A percentile compares a stretch with the other conserved stretches of the same genome.
Conservation (phyloP, 2,329 filamentous ascomycete genomes). For the Alternaria novae-zelandiae region DNA sequence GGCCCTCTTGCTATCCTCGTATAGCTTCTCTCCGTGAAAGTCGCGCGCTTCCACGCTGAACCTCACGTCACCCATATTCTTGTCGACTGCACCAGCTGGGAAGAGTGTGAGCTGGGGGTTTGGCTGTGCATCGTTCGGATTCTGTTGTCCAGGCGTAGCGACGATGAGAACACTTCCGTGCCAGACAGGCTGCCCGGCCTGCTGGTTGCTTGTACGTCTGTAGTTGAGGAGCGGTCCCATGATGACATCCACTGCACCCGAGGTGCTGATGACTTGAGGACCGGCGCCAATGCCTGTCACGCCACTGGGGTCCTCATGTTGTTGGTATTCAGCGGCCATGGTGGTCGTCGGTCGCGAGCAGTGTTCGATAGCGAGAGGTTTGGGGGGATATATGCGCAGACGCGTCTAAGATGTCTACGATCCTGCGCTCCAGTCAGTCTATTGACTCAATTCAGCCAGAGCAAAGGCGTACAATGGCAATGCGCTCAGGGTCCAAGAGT, state of each 20-base stretch:
- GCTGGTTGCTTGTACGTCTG: slow-evolving; percentile 69
- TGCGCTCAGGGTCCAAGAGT: slow-evolving; percentile 17
- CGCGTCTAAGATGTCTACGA: slow-evolving; percentile 8
- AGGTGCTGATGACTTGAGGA: slow-evolving; percentile 53
- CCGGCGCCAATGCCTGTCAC: slow-evolving; percentile 50
- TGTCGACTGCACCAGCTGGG: slow-evolving; percentile 52
- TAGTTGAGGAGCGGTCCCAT: slow-evolving; percentile 81
- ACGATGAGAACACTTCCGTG: slow-evolving; percentile 86
- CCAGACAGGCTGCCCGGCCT: slow-evolving; percentile 64
- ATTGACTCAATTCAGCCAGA: slow-evolving; percentile 7
- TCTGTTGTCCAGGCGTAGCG: slow-evolving; percentile 70
- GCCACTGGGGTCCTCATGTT: slow-evolving; percentile 32
- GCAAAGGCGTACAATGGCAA: slow-evolving; percentile 18
- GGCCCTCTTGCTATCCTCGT: slow-evolving; percentile 63
- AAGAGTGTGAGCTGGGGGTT: slow-evolving; percentile 67
- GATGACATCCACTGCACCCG: slow-evolving; percentile 61
- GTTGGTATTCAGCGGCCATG: slow-evolving; percentile 6
- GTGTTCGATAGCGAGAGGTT: background rate
- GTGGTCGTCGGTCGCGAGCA: background rate
- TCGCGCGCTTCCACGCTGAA: slow-evolving; percentile 38
- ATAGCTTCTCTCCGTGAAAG: slow-evolving; percentile 62
- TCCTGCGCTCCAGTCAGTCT: slow-evolving; percentile 15
- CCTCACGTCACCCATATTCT: slow-evolving; percentile 27
- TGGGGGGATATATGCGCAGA: background rate
- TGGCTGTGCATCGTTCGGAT: background rate